Base-by-base conservation (phyloP, 768 basidiomycete species). In the Lactarius vividus region DNA sequence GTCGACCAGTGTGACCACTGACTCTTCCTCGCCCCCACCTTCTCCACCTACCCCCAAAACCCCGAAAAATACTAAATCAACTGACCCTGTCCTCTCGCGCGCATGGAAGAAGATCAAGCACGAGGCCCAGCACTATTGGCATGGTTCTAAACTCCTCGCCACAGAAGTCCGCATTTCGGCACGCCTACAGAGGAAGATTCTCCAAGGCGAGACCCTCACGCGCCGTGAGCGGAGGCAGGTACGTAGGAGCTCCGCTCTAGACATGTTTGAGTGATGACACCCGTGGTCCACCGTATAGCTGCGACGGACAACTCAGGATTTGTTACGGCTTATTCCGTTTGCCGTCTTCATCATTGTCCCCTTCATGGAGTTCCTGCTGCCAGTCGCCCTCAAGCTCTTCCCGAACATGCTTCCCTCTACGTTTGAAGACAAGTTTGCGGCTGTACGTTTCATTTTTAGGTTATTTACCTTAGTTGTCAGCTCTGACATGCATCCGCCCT, bases 321-420 rank as follows among this genome's bases (percentile, higher is more conserved):
- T 98, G 35, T 78, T 99, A 61, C 87, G 97, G 35, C 87, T 99
- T 16, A 88, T 98, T 28, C 97, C 97, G 1, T 99, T 99, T 77
- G 86, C 92, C 8, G 94, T 94, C 58, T 98, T 99, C 79, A 74
- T 98, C 69, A 82, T 97, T 72, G 93, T 99, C 3, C 97, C 97
- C 1, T 98, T 98, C 83, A 98, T 98, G 96, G 97, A 98, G 75
- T 75, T 99, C 20, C 82, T 99, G 5, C 85, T 99, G 3, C 97
- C 97, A 2, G 93, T 99, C 46, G 96, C 95, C 0, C 83, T 99
- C 70, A 97, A 96, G 76, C 78, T 99, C 53, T 99, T 99, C 84
- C 97, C 97, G 16, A 98, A 92, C 77, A 98, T 98, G 94, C 85
- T 99, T 6, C 97, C 97, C 0, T 96, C 93, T 0, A 99, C 97